Evolutionary conservation across 31 red algal species (phyloP).

Genomic region (Odonthalia washingtoniensis): DNA sequence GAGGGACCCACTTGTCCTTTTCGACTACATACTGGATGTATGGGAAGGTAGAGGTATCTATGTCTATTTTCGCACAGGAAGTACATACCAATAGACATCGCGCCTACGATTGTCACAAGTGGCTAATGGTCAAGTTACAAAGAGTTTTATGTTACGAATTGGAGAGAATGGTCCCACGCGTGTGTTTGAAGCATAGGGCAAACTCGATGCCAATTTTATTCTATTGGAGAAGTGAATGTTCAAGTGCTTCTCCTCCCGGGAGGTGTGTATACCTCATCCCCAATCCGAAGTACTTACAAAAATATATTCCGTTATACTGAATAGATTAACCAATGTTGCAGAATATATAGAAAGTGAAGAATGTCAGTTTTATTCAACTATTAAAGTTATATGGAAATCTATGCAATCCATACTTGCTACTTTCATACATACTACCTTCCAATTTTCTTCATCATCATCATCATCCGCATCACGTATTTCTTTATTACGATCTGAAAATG

Average conservation of each 20-base stretch:
- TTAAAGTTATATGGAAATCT: no score
- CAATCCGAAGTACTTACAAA: no score
- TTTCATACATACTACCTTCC: no score
- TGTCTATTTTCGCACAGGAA: constrained; percentile 50
- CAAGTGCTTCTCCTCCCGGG: constrained; percentile 80
- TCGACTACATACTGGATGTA: constrained; percentile 73
- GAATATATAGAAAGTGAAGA: no score
- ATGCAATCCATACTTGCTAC: no score
- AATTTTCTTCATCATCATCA: no score
- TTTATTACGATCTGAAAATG: no score
- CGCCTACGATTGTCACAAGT: constrained; percentile 54
- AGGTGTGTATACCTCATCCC: constrained; percentile 61
- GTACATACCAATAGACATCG: constrained; percentile 56
- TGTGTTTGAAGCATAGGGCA: constrained; percentile 69
- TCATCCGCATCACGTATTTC: no score
- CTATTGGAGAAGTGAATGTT: constrained; percentile 66
- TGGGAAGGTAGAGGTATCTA: constrained; percentile 78
- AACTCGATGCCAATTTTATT: constrained; percentile 65
- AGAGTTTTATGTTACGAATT: constrained; percentile 65
- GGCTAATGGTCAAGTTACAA: constrained; percentile 42
- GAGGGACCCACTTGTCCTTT: constrained; percentile 58
- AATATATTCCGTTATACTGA: no score
- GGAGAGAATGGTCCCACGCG: constrained; percentile 57
- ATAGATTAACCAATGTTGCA: no score
- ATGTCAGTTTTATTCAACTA: no score